Evolutionary conservation across 2,329 filamentous ascomycete genomes (phyloP).

Genomic region (Talaromyces marneffei): DNA sequence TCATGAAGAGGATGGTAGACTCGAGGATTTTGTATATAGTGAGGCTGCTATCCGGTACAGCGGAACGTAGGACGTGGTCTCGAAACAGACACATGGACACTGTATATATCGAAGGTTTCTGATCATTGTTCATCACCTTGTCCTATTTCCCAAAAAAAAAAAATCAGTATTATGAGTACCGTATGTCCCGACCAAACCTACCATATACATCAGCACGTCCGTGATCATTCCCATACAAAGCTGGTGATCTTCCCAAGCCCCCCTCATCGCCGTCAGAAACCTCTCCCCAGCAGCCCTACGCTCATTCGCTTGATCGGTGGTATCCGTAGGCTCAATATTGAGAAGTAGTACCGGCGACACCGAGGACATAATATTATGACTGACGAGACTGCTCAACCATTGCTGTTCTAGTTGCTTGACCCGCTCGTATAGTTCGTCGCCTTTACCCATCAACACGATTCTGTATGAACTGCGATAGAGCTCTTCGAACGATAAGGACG

Average conservation of each 20-base stretch:
- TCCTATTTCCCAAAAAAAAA: slow-evolving; percentile 54
- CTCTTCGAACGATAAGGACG: slow-evolving; percentile 85
- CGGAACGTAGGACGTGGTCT: slow-evolving; percentile 69
- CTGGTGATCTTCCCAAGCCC: slow-evolving; percentile 83
- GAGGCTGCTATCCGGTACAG: slow-evolving; percentile 38
- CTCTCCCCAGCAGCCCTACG: slow-evolving; percentile 72
- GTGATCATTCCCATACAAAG: slow-evolving; percentile 94
- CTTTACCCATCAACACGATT: slow-evolving; percentile 83
- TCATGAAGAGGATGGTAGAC: slow-evolving; percentile 78
- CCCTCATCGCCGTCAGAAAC: slow-evolving; percentile 69
- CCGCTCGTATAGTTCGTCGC: slow-evolving; percentile 70
- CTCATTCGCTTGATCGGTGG: slow-evolving; percentile 63
- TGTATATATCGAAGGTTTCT: slow-evolving; percentile 72
- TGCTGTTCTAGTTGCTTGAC: slow-evolving; percentile 75
- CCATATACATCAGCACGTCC: slow-evolving; percentile 94
- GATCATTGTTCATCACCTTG: slow-evolving; percentile 70
- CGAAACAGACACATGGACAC: slow-evolving; percentile 83
- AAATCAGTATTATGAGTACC: not conserved
- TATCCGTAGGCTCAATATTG: slow-evolving; percentile 40
- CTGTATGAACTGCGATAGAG: slow-evolving; percentile 92
- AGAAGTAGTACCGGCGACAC: slow-evolving; percentile 65
- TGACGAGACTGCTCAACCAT: slow-evolving; percentile 72
- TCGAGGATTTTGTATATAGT: slow-evolving; percentile 70
- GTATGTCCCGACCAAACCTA: slow-evolving; percentile 30
- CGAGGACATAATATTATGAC: slow-evolving; percentile 62